Conservation (phyloP, 306 rosid genomes). For the Carpinus fangiana region DNA sequence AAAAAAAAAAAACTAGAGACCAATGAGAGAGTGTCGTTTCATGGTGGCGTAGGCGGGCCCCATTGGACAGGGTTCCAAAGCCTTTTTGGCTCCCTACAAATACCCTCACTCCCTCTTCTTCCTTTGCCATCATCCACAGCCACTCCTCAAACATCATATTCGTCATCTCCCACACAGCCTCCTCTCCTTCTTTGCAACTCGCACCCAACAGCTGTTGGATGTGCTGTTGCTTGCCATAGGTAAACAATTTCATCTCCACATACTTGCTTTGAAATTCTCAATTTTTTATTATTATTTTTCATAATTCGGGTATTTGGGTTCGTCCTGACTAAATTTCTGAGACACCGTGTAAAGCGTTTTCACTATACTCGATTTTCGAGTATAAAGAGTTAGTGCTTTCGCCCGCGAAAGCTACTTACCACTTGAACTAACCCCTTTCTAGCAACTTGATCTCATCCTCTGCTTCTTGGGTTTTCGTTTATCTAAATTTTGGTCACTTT, state of each 20-base stretch:
- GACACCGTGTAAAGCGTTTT: too few relatives aligned
- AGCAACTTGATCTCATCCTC: not conserved
- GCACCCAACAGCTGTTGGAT: slow-evolving; percentile 52
- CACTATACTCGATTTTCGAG: too few relatives aligned
- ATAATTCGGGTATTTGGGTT: too few relatives aligned
- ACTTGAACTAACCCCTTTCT: too few relatives aligned
- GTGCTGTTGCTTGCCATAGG: slow-evolving; percentile 37
- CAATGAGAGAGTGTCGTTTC: slow-evolving; percentile 27
- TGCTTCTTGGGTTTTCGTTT: slow-evolving; percentile 4
- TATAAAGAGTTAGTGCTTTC: too few relatives aligned
- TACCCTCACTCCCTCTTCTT: slow-evolving; percentile 48
- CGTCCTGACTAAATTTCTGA: too few relatives aligned
- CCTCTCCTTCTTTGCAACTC: slow-evolving; percentile 37
- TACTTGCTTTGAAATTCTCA: slow-evolving; percentile 8
- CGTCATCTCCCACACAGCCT: slow-evolving; percentile 22
- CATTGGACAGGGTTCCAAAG: slow-evolving; percentile 66
- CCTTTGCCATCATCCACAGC: slow-evolving; percentile 53
- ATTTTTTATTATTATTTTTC: too few relatives aligned
- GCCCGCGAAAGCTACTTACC: too few relatives aligned
- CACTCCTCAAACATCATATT: slow-evolving; percentile 33
- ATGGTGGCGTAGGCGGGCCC: slow-evolving; percentile 63
- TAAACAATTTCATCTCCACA: slow-evolving; percentile 24
- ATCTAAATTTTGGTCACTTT: not conserved
- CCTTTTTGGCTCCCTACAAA: slow-evolving; percentile 62
- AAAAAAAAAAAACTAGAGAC: not conserved